Base-by-base conservation (phyloP, 2,329 filamentous ascomycete genomes). In the Penicillium sp. region DNA sequence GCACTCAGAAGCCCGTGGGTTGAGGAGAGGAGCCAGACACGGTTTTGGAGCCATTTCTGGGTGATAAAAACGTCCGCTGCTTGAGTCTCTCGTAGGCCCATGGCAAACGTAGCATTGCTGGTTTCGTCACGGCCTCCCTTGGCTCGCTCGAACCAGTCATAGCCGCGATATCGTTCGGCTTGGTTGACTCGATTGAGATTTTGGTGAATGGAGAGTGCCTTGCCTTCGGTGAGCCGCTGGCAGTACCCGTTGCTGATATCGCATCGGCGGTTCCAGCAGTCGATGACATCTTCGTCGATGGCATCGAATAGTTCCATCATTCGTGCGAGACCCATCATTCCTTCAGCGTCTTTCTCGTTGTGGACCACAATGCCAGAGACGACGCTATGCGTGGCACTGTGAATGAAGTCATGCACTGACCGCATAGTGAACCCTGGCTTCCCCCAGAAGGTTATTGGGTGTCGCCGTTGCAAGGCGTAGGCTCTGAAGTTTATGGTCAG, bases 181-280 rank as follows among this genome's bases (percentile, higher is more conserved):
- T 66, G 63, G 52, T 55, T 66, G 48, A 64, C 63, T 32, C 47
- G 61, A 43, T 42, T 60, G 43, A 62, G 64, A 52, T 62, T 73
- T 48, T 62, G 66, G 58, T 60, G 64, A 50, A 62, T 72, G 40
- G 57, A 62, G 57, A 62, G 53, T 47, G 62, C 69, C 74, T 95
- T 57, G 83, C 80, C 6, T 64, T 87, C 53, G 77, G 85, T 43
- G 77, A 86, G 67, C 75, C 88, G 59, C 63, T 88, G 49, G 73
- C 84, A 44, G 84, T 84, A 64, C 61, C 78, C 49, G 64, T 72
- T 26, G 81, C 87, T 64, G 83, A 86, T 53, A 60, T 85, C 56
- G 73, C 83, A 73, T 46, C 67, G 68, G 24, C 63, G 63, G 43
- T 69, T 72, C 71, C 71, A 73, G 59, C 71, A 73, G 17, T 70